These are phyloP conservation scores for Myotisia sp. DNA, from an alignment of 2,329 filamentous ascomycete genomes.

Conservation along the genomic window DNA sequence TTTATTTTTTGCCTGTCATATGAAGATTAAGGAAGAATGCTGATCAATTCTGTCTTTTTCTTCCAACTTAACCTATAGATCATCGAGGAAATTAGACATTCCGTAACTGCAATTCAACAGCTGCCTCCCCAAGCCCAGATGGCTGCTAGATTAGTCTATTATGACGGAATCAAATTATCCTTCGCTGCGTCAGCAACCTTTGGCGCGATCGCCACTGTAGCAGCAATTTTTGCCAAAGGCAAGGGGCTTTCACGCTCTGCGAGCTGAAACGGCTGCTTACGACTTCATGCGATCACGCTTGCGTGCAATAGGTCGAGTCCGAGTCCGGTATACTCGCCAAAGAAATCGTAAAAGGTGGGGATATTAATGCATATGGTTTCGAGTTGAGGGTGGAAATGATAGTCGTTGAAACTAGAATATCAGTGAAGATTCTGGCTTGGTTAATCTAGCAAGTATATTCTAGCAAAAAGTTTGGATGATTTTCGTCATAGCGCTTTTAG, in stretches of 20 bases:
- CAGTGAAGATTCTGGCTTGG: too few relatives aligned
- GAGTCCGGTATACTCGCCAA: too few relatives aligned
- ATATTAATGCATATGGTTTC: too few relatives aligned
- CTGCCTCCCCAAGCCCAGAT: conserved; percentile 45
- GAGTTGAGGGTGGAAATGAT: too few relatives aligned
- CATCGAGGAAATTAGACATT: conserved; percentile 49
- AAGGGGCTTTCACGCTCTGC: conserved; percentile 5
- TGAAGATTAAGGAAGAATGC: conserved; percentile 10
- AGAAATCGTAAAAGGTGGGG: too few relatives aligned
- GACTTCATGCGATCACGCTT: not conserved
- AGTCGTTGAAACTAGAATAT: too few relatives aligned
- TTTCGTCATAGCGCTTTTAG: too few relatives aligned
- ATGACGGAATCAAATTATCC: conserved; percentile 42
- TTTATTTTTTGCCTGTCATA: too few relatives aligned
- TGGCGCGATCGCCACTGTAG: conserved; percentile 36
- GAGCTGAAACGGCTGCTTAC: not conserved
- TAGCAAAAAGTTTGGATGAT: too few relatives aligned
- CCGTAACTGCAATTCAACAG: conserved; percentile 40
- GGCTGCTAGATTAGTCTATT: conserved; percentile 45
- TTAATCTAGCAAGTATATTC: too few relatives aligned
- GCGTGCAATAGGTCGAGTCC: too few relatives aligned
- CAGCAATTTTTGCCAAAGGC: conserved; percentile 34
- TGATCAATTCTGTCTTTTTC: conserved; percentile 13
- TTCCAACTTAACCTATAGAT: conserved; percentile 33
- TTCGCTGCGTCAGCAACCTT: conserved; percentile 43